Evolutionary conservation across 179 eudicot genomes (phyloP), one percentile per base, ranked within the genome.

Genomic region (Beta macrorhiza): DNA sequence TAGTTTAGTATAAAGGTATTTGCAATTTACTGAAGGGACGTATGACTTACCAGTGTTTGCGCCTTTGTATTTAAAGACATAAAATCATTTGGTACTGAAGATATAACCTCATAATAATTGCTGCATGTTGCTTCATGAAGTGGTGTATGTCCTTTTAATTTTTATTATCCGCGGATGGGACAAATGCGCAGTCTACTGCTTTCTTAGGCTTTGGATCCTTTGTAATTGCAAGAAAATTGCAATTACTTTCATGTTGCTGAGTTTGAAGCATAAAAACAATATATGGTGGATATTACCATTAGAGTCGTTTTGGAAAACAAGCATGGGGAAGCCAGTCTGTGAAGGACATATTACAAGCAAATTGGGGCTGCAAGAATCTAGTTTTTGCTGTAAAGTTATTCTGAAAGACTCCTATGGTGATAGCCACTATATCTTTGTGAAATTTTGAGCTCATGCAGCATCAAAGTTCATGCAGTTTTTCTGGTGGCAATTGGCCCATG

Each of bases 231-330:
- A 68, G 69, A 57, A 57, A 75, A 17, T 51, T 75, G 69, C 67
- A 8, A 29, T 53, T 56, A 49, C 29, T 64, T 74, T 64, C 20
- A 56, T 55, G 73, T 16, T 79, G 17, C 45, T 4, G 72, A 80
- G 65, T 61, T 79, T 20, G 29, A 69, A 72, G 20, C 44, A 45
- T 81, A 63, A 22, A 22, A 56, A n/a, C 29, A 22, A 52, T 76
- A 3, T 65, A n/a, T 56, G 47, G 79, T 74, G 77, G 64, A 37
- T 81, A 67, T 67, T 59, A 55, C 67, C 51, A 49, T 75, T 68
- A 22, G 78, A 63, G 65, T 80, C 19, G 20, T 68, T 17, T 32
- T 56, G 57, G 76, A 81, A 74, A 74, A 81, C 52, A 65, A 53
- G 5, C 19, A 29, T 44, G 52, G 57, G 32, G 62, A 42, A 53